Evolutionary conservation across 2,329 filamentous ascomycete genomes (phyloP).

Genomic region (Xylaria sp.): DNA sequence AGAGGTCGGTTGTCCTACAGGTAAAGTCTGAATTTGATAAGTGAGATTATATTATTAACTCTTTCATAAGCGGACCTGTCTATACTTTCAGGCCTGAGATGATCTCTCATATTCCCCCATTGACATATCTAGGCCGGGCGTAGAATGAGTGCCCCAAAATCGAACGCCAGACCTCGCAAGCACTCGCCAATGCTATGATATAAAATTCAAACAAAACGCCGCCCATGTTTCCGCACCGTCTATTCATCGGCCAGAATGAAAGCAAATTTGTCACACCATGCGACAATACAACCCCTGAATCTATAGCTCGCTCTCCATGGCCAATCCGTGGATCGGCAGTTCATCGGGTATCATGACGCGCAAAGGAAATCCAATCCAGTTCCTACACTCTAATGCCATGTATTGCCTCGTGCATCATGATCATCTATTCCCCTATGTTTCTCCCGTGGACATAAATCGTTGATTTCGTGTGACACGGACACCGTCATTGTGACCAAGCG

Average conservation of each 20-base stretch:
- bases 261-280: slow-evolving; percentile 14
- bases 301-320: slow-evolving; percentile 30
- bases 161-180: slow-evolving; percentile 1
- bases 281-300: slow-evolving; percentile 22
- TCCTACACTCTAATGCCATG: slow-evolving; percentile 38
- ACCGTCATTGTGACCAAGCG: slow-evolving; percentile 21
- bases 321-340: slow-evolving; percentile 30
- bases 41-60: slow-evolving; percentile 26
- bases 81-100: neutral
- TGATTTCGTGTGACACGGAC: slow-evolving; percentile 34
- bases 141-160: slow-evolving; percentile 6
- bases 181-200: slow-evolving; percentile 10
- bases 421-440: slow-evolving; percentile 32
- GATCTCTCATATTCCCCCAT: neutral
- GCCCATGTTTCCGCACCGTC: slow-evolving; percentile 21
- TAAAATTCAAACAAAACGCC: slow-evolving; percentile 28
- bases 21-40: neutral
- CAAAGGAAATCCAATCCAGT: slow-evolving; percentile 39
- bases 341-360: slow-evolving; percentile 45
- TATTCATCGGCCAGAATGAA: slow-evolving; percentile 17
- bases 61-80: slow-evolving; percentile 4
- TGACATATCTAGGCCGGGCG: neutral
- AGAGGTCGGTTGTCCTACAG: neutral
- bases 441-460: slow-evolving; percentile 38
- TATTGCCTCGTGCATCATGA: slow-evolving; percentile 31